phyloP scores from a whole-genome alignment of 2,329 filamentous ascomycete genomes.

The Penicillium sp. region DNA sequence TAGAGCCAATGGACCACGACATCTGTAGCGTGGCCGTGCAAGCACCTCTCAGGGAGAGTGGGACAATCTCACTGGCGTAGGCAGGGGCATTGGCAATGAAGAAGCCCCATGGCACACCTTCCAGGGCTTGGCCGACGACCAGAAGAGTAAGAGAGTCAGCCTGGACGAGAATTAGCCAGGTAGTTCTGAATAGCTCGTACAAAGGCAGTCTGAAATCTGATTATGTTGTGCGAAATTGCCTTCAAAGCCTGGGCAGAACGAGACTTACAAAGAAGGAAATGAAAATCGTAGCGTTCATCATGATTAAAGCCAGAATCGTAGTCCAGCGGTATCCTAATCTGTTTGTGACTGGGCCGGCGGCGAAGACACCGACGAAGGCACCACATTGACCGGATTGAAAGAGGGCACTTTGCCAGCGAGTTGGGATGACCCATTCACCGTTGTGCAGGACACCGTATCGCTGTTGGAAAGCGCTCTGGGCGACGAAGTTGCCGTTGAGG shows the following conservation, averaged over 20 bases:
- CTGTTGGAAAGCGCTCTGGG: conserved; percentile 42
- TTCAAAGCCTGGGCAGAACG: no score
- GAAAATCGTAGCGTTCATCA: conserved; percentile 63
- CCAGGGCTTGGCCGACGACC: conserved; percentile 32
- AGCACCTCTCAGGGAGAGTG: conserved; percentile 29
- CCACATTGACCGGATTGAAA: conserved; percentile 59
- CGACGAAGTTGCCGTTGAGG: conserved; percentile 52
- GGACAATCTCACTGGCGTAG: conserved; percentile 33
- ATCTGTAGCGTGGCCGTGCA: conserved; percentile 33
- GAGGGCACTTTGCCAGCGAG: conserved; percentile 58
- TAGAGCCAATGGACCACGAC: conserved; percentile 35
- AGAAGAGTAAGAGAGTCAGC: conserved; percentile 48
- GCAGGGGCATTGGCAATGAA: conserved; percentile 35
- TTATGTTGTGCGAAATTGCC: no score
- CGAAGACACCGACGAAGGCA: conserved; percentile 61
- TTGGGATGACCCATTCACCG: conserved; percentile 37
- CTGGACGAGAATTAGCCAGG: conserved; percentile 14
- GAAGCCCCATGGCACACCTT: conserved; percentile 36
- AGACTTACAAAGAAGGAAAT: conserved; percentile 58
- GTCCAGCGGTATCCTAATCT: conserved; percentile 62
- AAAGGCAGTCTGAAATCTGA: background rate
- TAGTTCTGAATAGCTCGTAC: background rate
- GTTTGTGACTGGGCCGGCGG: conserved; percentile 64
- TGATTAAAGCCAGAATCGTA: conserved; percentile 57
- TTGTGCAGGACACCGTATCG: conserved; percentile 39